A percentile compares a stretch with the other conserved stretches of the same genome.
phyloP scores from a whole-genome alignment of 805 yeast species.

The Hemisphaericaspora nanyangensis region DNA sequence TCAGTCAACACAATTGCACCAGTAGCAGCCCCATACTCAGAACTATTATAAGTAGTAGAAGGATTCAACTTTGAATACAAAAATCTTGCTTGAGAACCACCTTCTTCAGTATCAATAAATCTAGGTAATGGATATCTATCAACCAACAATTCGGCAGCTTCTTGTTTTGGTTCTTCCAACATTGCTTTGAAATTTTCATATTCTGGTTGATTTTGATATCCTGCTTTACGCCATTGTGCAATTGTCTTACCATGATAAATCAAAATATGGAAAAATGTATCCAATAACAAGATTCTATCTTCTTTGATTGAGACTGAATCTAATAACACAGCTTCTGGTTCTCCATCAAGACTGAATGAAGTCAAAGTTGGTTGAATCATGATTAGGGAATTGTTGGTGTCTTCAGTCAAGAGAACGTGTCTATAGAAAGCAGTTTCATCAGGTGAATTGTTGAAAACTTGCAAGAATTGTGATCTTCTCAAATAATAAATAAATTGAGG shows the following conservation, averaged over 20 bases:
- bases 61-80: slow-evolving; percentile 93
- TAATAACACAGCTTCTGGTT: slow-evolving; percentile 86
- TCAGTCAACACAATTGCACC: slow-evolving; percentile 87
- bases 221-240: slow-evolving; percentile 94
- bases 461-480: slow-evolving; percentile 93
- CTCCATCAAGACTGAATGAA: slow-evolving; percentile 69
- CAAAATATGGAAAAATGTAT: slow-evolving; percentile 94
- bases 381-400: slow-evolving; percentile 84
- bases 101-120: slow-evolving; percentile 95
- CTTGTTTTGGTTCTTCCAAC: slow-evolving; percentile 84
- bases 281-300: slow-evolving; percentile 81
- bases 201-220: slow-evolving; percentile 88
- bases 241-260: slow-evolving; percentile 94
- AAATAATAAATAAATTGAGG: slow-evolving; percentile 96
- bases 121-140: slow-evolving; percentile 98
- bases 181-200: slow-evolving; percentile 84
- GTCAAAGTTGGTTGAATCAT: slow-evolving; percentile 98
- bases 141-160: slow-evolving; percentile 85
- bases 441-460: slow-evolving; percentile 96
- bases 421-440: slow-evolving; percentile 98
- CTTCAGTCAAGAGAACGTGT: slow-evolving; percentile 87
- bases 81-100: slow-evolving; percentile 98
- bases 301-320: slow-evolving; percentile 92
- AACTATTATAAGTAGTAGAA: slow-evolving; percentile 72
- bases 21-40: slow-evolving; percentile 43